phyloP scores from a whole-genome alignment of 2,329 filamentous ascomycete genomes.

The Elsinoe fawcettii region DNA sequence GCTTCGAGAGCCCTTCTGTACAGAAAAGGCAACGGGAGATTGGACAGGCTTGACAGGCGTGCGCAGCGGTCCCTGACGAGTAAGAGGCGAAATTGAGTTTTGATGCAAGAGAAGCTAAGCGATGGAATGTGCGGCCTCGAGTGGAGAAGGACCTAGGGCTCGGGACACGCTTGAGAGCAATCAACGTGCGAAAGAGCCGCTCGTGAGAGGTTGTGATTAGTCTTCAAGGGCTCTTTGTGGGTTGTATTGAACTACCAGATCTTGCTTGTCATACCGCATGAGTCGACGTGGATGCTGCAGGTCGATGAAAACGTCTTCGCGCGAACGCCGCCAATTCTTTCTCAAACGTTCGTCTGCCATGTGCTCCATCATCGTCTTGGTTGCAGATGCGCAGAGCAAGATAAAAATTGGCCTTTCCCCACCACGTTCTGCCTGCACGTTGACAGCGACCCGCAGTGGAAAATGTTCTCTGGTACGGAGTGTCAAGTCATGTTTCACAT shows the following conservation, averaged over 20 bases:
- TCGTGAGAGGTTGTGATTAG: neutral
- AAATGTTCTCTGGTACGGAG: too few relatives aligned
- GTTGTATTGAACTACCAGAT: neutral
- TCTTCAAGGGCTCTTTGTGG: neutral
- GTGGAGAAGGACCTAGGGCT: conserved; percentile 1
- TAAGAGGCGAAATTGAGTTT: conserved; percentile 8
- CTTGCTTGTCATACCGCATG: neutral
- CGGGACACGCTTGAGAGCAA: neutral
- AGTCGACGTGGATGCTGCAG: conserved; percentile 1
- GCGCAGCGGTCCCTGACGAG: neutral
- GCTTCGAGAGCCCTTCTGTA: conserved; percentile 1
- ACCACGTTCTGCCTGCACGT: neutral
- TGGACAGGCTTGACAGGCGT: neutral
- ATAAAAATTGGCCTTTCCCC: neutral
- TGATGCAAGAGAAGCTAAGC: conserved; percentile 6
- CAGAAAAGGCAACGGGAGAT: neutral
- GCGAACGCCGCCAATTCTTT: neutral
- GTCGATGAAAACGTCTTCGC: neutral
- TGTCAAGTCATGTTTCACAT: conserved; percentile 1
- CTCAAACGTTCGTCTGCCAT: neutral
- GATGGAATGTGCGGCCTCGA: neutral
- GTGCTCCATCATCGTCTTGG: neutral
- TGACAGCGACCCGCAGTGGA: neutral
- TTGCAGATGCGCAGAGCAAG: neutral
- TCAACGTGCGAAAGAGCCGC: neutral